Evolutionary conservation across 2,329 filamentous ascomycete genomes (phyloP), one percentile per base, ranked within the genome.

Genomic region (Diaporthe humulicola): DNA sequence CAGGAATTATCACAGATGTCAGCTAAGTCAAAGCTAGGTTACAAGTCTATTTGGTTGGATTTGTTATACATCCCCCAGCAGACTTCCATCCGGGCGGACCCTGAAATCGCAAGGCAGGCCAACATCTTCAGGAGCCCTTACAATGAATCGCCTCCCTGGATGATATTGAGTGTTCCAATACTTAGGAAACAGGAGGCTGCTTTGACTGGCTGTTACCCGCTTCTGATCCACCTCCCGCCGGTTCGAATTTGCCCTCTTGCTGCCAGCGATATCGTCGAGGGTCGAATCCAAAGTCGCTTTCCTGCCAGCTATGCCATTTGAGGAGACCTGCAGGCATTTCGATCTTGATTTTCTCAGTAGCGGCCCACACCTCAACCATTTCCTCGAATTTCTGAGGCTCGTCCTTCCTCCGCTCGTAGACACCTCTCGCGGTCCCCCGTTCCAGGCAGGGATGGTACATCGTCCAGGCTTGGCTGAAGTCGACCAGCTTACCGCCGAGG

Each of bases 351-450:
- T 14, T 17, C 58, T 61, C 36, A 7, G n/a, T 17, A 28, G 9
- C 9, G 36, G 58, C 36, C 58, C 58, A 61, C 0, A 9, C 25
- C 19, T 61, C 36, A n/a, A 61, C 9, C 58, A 61, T 61, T 33
- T 60, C 30, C 57, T 60, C 57, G 17, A 38, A 60, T 25, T 60
- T 60, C 8, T 22, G 10, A 60, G 57, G 57, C 28, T 60, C 57
- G 1, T 54, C 33, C 57, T n/a, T 22, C 30, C 57, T 60, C 33
- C n/a, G n/a, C n/a, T 28, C n/a, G n/a, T 54, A 28, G 22, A 25
- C n/a, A 54, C n/a, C 50, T 28, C 22, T 25, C n/a, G 50, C 3
- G 1, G 50, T 54, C 14, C n/a, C 22, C 14, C 52, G 25, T 28
- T 56, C 52, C 2, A 56, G 52, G 10, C 52, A 33, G 14, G 17